phyloP scores from a whole-genome alignment of 306 rosid species.

The Prunus salicina region DNA sequence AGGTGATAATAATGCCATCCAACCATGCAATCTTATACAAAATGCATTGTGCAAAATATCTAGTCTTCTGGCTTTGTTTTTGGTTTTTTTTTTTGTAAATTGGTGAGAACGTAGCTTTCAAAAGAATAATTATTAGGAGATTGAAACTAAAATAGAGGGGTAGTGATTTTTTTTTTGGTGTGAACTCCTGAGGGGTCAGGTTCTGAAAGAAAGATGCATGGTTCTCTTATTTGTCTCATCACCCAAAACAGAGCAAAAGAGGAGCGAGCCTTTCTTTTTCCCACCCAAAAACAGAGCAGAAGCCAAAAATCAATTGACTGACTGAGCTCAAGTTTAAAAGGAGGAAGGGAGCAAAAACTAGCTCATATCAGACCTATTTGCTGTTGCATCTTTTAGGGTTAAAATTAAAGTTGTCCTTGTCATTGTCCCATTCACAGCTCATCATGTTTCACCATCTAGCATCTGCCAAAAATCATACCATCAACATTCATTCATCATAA shows the following conservation, averaged over 20 bases:
- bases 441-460: slow-evolving; percentile 20
- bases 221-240: slow-evolving; percentile 12
- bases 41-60: neutral
- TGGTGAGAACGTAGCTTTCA: neutral
- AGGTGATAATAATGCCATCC: slow-evolving; percentile 4
- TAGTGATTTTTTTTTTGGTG: neutral
- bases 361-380: neutral
- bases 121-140: neutral
- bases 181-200: neutral
- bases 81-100: neutral
- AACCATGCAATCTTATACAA: slow-evolving; percentile 1
- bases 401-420: slow-evolving; percentile 19
- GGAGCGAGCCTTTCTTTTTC: neutral
- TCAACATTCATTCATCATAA: neutral
- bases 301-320: neutral
- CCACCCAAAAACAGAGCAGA: neutral
- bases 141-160: neutral
- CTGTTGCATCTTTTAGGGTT: neutral
- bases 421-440: slow-evolving; percentile 28
- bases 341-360: neutral
- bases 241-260: neutral
- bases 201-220: neutral
- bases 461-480: slow-evolving; percentile 15
- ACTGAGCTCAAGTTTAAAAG: neutral
- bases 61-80: neutral